Percentiles rank a stretch among this genome's conserved stretches.
Conservation (phyloP, 2,329 filamentous ascomycete species). For the Xylaria multiplex region DNA sequence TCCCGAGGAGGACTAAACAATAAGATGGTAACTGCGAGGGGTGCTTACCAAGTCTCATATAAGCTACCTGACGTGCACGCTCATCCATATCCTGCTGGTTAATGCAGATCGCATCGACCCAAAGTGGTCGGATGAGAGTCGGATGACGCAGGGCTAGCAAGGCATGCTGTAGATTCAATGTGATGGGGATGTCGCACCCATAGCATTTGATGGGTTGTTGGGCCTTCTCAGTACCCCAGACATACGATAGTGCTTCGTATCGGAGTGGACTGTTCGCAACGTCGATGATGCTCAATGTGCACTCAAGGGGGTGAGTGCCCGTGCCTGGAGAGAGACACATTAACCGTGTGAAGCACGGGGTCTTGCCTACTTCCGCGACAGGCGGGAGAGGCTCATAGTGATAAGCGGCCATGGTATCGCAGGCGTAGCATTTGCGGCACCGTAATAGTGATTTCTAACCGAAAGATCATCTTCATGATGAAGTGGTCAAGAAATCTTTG, state of each 20-base stretch:
- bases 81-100: conserved; percentile 18
- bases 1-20: not conserved
- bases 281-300: conserved; percentile 14
- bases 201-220: not conserved
- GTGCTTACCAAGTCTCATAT: conserved; percentile 17
- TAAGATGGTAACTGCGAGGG: not conserved
- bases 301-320: not conserved
- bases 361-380: conserved; percentile 1
- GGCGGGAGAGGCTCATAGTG: conserved; percentile 22
- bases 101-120: conserved; percentile 15
- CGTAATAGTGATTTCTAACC: not conserved
- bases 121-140: conserved; percentile 5
- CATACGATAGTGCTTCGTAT: conserved; percentile 21
- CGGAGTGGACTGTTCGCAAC: conserved; percentile 12
- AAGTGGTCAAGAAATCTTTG: not conserved
- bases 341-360: conserved; percentile 11
- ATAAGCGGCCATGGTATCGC: conserved; percentile 8
- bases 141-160: conserved; percentile 13
- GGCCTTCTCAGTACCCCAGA: conserved; percentile 15
- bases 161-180: conserved; percentile 9
- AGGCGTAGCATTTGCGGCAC: not conserved
- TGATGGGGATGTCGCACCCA: conserved; percentile 9
- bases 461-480: not conserved
- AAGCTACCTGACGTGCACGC: conserved; percentile 13
- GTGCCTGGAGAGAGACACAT: conserved; percentile 14